Base-by-base conservation (phyloP, 2,329 filamentous ascomycete genomes). In the Corynespora cassiicola region DNA sequence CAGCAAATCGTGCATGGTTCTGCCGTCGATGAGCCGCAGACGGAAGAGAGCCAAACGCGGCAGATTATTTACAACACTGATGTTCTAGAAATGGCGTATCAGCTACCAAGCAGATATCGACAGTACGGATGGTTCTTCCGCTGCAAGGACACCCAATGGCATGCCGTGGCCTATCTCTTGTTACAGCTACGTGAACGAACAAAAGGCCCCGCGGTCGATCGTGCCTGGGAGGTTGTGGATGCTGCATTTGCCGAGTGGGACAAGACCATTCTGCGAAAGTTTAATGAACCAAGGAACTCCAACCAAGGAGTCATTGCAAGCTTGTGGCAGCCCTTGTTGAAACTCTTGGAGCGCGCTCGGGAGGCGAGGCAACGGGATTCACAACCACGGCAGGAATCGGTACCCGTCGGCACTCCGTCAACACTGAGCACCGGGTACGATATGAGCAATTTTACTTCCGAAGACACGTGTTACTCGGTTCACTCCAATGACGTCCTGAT, bases 101-200 rank as follows among this genome's bases (percentile, higher is more conserved):
- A 47, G 17, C 23, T 51, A 8, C 44, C 47, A 10, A 14, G 31
- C n/a, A 38, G 24, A 8, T 34, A 36, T 36, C 71, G 71, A 7
- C 75, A 75, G 30, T 82, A 77, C 74, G 75, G 77, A 12, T 84
- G 80, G 80, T 65, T 81, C 5, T 82, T 79, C 57, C 76, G 81
- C 50, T 51, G 47, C 34, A 80, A 77, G 0, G 82, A 81, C 54
- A 79, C 75, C 0, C 78, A 82, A 42, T 83, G 79, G 78, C 74
- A 82, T 47, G 77, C 80, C 4, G 73, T 82, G 3, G 77, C 79
- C 0, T 83, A 79, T 47, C 66, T 81, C 1, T 51, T 83, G 18
- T 69, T 82, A 9, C 77, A 81, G 50, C 62, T 75, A 1, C 73
- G 70, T 10, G 72, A 71, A 3, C 65, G 73, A 0, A 66, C 70